phyloP scores from a whole-genome alignment of 805 yeast species.

The fission yeast (Schizosaccharomyces pombe) region DNA sequence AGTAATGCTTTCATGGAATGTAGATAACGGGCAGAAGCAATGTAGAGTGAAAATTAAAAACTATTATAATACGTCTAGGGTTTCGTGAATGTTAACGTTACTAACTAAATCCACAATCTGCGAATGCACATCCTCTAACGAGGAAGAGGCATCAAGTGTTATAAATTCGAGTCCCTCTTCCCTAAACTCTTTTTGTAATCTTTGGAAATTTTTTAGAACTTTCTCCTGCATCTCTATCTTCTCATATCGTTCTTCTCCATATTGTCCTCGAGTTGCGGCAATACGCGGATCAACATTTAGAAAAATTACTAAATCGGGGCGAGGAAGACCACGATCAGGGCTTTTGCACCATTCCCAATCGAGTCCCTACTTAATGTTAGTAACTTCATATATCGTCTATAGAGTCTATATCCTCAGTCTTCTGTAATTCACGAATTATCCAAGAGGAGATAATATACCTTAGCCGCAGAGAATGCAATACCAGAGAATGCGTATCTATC shows the following conservation, averaged over 20 bases:
- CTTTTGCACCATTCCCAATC: slow-evolving; percentile 51
- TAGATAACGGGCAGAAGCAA: background rate
- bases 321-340: slow-evolving; percentile 68
- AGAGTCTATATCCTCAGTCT: too few relatives aligned
- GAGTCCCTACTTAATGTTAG: slow-evolving; percentile 18
- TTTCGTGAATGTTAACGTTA: background rate
- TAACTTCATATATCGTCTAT: too few relatives aligned
- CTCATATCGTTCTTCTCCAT: slow-evolving; percentile 90
- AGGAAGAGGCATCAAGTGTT: background rate
- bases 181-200: background rate
- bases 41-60: background rate
- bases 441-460: slow-evolving; percentile 14
- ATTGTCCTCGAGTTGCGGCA: slow-evolving; percentile 38
- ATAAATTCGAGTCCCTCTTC: background rate
- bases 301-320: slow-evolving; percentile 66
- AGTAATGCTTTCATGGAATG: background rate
- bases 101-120: background rate
- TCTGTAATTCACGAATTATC: background rate
- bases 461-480: slow-evolving; percentile 74
- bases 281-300: slow-evolving; percentile 33
- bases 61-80: background rate
- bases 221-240: slow-evolving; percentile 42
- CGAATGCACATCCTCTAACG: background rate
- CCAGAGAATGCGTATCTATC: slow-evolving; percentile 90
- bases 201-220: slow-evolving; percentile 36